Evolutionary conservation across 2,329 filamentous ascomycete genomes (phyloP), one percentile per base, ranked within the genome.

Genomic region (Aspergillus sp.): DNA sequence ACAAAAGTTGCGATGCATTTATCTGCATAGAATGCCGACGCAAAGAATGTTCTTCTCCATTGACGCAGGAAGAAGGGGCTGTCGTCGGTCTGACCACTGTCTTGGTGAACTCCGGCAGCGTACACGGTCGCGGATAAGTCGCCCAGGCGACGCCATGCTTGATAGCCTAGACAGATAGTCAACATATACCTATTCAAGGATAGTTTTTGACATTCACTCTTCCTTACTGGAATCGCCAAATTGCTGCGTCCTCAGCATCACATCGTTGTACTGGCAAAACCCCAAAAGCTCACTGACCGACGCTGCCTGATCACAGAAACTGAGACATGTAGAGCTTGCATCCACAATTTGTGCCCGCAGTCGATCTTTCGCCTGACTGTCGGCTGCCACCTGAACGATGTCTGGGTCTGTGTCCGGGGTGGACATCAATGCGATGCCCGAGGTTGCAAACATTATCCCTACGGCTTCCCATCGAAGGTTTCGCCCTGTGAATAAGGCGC

Each of bases 1-100:
- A 82, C 74, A 55, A 83, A 83, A 1, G 81, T 78, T 1, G 80
- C 76, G 7, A 82, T 67, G 46, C 75, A 78, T 57, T 82, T 83
- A 57, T 83, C 81, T 4, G 75, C 76, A 6, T 77, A 77, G 56
- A 81, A 83, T 6, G 74, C 73, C 1, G 75, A 71, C 5, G 75
- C 76, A 59, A 82, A 81, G 6, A 74, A 75, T 2, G 69, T 68
- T 56, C 72, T 71, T 24, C 79, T 71, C 55, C 81, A 71, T 50
- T 80, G 71, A 0, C 65, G 67, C 1, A 82, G 66, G n/a, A 80
- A 81, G 1, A 67, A 66, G 0, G 80, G 76, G 11, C 67, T 69
- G 10, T 67, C 62, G 0, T 69, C 62, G 7, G 57, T 54, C 16
- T 66, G 66, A 26, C 75, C 70, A 18, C 70, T 69, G 22, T 78